phyloP scores from a whole-genome alignment of 257 asterid genomes.

The Thymus mandschuricus region DNA sequence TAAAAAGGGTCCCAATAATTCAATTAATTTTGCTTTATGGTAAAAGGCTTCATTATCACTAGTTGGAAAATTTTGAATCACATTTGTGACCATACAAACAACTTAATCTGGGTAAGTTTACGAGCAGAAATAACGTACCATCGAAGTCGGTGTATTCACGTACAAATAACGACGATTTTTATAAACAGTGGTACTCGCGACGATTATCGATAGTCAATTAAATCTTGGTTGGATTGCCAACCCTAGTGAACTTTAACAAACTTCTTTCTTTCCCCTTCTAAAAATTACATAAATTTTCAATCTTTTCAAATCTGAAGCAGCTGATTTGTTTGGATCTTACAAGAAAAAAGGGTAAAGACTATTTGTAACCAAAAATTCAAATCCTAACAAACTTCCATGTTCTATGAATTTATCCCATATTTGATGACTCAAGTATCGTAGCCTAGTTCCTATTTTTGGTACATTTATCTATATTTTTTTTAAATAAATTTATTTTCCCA shows the following conservation, averaged over 20 bases:
- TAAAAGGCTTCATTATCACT: constrained; percentile 16
- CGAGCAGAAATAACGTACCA: too few relatives aligned
- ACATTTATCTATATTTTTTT: too few relatives aligned
- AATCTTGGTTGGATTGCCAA: not conserved
- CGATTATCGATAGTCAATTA: too few relatives aligned
- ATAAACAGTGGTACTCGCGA: too few relatives aligned
- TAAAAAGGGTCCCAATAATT: constrained; percentile 16
- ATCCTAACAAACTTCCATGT: constrained; percentile 5
- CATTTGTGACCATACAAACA: not conserved
- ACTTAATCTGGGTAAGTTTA: too few relatives aligned
- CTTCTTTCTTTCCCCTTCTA: not conserved
- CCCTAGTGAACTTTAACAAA: not conserved
- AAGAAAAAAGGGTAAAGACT: not conserved
- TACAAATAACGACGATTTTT: too few relatives aligned
- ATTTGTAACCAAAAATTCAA: not conserved
- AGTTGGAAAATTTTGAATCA: not conserved
- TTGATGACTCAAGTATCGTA: not conserved
- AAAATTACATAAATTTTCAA: not conserved
- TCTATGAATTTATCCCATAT: not conserved
- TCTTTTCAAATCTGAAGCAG: not conserved
- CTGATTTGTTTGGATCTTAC: not conserved
- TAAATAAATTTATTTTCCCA: not conserved
- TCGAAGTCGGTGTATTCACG: too few relatives aligned
- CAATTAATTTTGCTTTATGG: not conserved
- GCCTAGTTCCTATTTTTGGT: not conserved